phyloP scores from a whole-genome alignment of 2,329 filamentous ascomycete genomes.

The Ascochyta viciae-villosae region DNA sequence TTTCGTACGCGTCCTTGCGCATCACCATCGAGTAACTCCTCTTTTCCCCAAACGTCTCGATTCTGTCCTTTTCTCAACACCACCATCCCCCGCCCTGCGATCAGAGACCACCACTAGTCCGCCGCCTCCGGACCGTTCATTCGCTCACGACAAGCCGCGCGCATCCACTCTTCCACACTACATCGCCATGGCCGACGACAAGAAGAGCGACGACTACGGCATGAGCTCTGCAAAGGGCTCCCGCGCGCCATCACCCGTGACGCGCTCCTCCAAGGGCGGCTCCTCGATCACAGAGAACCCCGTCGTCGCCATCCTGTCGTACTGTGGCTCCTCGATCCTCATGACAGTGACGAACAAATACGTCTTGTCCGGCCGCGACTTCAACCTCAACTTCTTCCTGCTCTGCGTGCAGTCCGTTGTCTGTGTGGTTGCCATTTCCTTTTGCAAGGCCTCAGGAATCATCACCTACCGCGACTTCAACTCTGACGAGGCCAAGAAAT shows the following conservation, averaged over 20 bases:
- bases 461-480: slow-evolving; percentile 89
- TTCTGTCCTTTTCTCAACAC: slow-evolving; percentile 29
- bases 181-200: slow-evolving; percentile 80
- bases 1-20: slow-evolving; percentile 38
- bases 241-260: slow-evolving; percentile 56
- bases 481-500: slow-evolving; percentile 87
- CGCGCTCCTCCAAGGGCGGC: slow-evolving; percentile 45
- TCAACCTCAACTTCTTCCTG: slow-evolving; percentile 97
- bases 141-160: slow-evolving; percentile 22
- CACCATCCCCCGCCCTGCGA: slow-evolving; percentile 5
- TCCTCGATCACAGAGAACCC: slow-evolving; percentile 74
- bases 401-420: slow-evolving; percentile 88
- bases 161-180: slow-evolving; percentile 7
- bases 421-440: slow-evolving; percentile 83
- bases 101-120: slow-evolving; percentile 17
- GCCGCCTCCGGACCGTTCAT: slow-evolving; percentile 26
- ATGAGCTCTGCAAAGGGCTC: slow-evolving; percentile 59
- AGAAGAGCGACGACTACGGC: slow-evolving; percentile 80
- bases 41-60: slow-evolving; percentile 23
- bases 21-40: slow-evolving; percentile 25
- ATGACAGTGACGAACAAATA: slow-evolving; percentile 99
- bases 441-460: slow-evolving; percentile 79
- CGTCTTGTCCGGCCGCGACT: slow-evolving; percentile 86
- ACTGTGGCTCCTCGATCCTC: slow-evolving; percentile 94
- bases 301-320: slow-evolving; percentile 80